phyloP scores from a whole-genome alignment of 2,329 filamentous ascomycete genomes.

The Simplicillium aogashimaense region DNA sequence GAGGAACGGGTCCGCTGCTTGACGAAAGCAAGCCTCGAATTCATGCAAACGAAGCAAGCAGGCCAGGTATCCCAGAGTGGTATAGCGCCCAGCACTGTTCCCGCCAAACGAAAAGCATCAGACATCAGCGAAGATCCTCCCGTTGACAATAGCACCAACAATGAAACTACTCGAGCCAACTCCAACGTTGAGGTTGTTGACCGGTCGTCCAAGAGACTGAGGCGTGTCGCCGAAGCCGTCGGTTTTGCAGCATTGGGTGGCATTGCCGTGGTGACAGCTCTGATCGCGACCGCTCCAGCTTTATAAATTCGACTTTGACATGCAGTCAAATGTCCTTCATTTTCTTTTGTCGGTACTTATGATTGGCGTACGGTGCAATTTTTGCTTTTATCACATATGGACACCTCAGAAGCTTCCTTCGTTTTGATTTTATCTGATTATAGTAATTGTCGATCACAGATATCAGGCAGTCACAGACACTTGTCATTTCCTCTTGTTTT shows the following conservation, averaged over 20 bases:
- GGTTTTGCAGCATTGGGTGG: slow-evolving; percentile 26
- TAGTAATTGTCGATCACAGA: too few species aligned
- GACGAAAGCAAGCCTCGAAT: too few species aligned
- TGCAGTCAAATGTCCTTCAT: neutral
- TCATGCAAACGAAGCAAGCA: too few species aligned
- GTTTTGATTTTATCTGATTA: too few species aligned
- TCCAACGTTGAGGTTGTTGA: slow-evolving; percentile 5
- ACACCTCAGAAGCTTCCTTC: too few species aligned
- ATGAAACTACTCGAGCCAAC: slow-evolving; percentile 1
- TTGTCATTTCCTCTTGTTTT: too few species aligned
- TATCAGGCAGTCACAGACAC: too few species aligned
- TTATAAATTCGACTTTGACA: slow-evolving; percentile 7
- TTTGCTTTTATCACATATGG: neutral
- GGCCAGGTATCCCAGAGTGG: too few species aligned
- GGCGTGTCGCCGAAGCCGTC: slow-evolving; percentile 22
- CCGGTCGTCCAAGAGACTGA: slow-evolving; percentile 17
- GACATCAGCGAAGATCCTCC: neutral
- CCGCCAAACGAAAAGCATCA: too few species aligned
- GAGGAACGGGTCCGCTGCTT: too few species aligned
- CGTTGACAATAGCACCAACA: neutral
- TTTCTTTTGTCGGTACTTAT: neutral
- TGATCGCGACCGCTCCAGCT: slow-evolving; percentile 26
- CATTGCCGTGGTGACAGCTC: slow-evolving; percentile 26
- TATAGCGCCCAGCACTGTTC: too few species aligned
- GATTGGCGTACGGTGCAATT: neutral